phyloP scores from a whole-genome alignment of 495 filamentous ascomycete genomes.

The Ramalina intermedia region DNA sequence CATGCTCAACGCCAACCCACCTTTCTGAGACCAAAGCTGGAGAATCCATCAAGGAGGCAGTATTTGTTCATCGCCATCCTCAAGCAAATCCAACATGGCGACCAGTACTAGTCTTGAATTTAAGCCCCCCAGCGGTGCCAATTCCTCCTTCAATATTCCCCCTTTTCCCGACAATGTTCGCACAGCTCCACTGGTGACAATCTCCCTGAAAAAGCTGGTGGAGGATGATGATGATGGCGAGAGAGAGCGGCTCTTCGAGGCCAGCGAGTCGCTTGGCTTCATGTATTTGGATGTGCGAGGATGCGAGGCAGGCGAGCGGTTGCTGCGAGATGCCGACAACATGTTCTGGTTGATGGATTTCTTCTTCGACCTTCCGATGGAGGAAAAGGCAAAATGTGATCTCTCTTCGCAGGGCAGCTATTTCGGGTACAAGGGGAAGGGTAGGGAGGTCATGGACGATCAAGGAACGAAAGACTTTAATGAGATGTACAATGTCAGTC shows the following conservation, averaged over 20 bases:
- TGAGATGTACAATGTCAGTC: conserved; percentile 48
- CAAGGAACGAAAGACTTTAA: conserved; percentile 40
- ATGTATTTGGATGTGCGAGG: conserved; percentile 45
- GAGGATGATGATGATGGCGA: conserved; percentile 28
- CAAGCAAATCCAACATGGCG: no score
- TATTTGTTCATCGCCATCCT: no score
- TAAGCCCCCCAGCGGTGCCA: no score
- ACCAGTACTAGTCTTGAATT: no score
- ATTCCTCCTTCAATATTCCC: conserved; percentile 16
- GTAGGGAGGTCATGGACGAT: conserved; percentile 34
- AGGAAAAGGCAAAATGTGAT: conserved; percentile 41
- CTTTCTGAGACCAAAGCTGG: no score
- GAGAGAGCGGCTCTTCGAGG: conserved; percentile 27
- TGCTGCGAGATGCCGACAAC: conserved; percentile 30
- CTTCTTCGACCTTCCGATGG: conserved; percentile 33
- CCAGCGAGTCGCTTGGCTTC: conserved; percentile 43
- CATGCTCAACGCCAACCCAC: no score
- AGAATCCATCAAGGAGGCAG: no score
- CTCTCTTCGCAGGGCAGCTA: conserved; percentile 27
- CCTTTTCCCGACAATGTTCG: conserved; percentile 39
- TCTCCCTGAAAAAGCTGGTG: conserved; percentile 37
- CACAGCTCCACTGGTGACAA: conserved; percentile 38
- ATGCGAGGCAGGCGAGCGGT: conserved; percentile 21
- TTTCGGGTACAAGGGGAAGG: conserved; percentile 44
- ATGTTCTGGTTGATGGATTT: conserved; percentile 32